Percentiles rank a stretch among this genome's conserved stretches.
These are phyloP conservation scores for Trichosanthes truncata DNA, from an alignment of 306 rosid genomes.

Conservation along the genomic window DNA sequence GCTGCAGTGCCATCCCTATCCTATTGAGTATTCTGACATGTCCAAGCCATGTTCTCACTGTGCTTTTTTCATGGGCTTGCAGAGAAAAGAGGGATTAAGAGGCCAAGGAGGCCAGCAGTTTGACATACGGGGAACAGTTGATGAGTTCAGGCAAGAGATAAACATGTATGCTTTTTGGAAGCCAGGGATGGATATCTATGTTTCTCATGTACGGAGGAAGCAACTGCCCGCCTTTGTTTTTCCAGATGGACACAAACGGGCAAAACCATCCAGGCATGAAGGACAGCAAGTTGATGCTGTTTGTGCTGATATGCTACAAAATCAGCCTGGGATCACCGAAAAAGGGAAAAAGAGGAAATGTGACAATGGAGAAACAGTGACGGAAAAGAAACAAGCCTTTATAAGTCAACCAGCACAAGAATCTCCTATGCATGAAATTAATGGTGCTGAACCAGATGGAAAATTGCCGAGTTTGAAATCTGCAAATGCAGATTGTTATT, in stretches of 20 bases:
- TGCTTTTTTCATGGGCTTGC: constrained; percentile 98
- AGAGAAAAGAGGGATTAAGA: constrained; percentile 90
- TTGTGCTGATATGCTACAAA: constrained; percentile 31
- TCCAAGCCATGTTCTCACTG: constrained; percentile 76
- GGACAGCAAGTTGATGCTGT: constrained; percentile 34
- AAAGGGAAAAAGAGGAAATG: constrained; percentile 62
- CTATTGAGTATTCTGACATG: constrained; percentile 61
- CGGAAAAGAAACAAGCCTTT: constrained; percentile 44
- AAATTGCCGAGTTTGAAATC: constrained; percentile 23
- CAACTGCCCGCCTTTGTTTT: constrained; percentile 86
- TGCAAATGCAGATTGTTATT: constrained; percentile 23
- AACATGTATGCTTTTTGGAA: constrained; percentile 77
- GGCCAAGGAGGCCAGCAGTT: constrained; percentile 95
- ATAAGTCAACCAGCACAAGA: constrained; percentile 48
- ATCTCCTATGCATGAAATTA: constrained; percentile 34
- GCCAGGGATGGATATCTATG: constrained; percentile 86
- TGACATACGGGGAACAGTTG: constrained; percentile 95
- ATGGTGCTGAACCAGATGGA: constrained; percentile 35
- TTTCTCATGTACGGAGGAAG: constrained; percentile 94
- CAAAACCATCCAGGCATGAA: constrained; percentile 41
- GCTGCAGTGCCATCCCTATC: constrained; percentile 97
- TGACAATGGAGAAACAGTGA: constrained; percentile 37
- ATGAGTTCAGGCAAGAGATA: constrained; percentile 82
- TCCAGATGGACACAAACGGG: constrained; percentile 72
- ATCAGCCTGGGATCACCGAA: constrained; percentile 43